Evolutionary conservation across 331 rosid species (phyloP).

Genomic region (Acacia pycnantha): DNA sequence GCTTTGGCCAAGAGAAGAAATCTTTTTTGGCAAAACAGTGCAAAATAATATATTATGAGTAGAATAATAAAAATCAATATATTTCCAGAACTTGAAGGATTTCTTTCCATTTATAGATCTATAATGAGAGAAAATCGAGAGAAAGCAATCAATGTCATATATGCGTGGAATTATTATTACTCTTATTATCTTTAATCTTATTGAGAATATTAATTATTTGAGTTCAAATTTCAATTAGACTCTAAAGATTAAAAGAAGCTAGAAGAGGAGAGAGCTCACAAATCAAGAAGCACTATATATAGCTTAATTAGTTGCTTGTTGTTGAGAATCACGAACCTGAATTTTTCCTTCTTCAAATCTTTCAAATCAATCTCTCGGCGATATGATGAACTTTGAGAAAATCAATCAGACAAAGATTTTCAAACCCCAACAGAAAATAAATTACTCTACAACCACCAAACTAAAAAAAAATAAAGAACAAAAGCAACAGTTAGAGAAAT

Average conservation of each 20-base stretch:
- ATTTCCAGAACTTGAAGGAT: not conserved
- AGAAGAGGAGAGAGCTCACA: slow-evolving; percentile 33
- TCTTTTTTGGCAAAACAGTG: not conserved
- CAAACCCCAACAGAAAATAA: slow-evolving; percentile 4
- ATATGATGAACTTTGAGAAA: not conserved
- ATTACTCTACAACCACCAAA: not conserved
- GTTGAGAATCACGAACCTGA: slow-evolving; percentile 26
- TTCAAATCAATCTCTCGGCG: not conserved
- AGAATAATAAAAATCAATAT: not conserved
- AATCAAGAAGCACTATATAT: slow-evolving; percentile 18
- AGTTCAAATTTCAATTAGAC: not conserved
- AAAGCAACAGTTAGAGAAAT: slow-evolving; percentile 1
- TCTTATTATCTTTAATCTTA: too few relatives aligned
- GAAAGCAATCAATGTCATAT: not conserved
- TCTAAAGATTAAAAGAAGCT: not conserved
- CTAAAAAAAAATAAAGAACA: not conserved
- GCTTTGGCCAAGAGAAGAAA: not conserved
- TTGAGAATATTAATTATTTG: not conserved
- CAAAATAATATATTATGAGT: not conserved
- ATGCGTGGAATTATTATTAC: not conserved
- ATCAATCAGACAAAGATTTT: slow-evolving; percentile 42
- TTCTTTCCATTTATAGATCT: not conserved
- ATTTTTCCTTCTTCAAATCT: slow-evolving; percentile 7
- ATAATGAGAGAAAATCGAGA: not conserved
- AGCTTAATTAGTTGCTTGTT: not conserved